Evolutionary conservation across 2,329 filamentous ascomycete species (phyloP).

Genomic region (Colletotrichum sp.): DNA sequence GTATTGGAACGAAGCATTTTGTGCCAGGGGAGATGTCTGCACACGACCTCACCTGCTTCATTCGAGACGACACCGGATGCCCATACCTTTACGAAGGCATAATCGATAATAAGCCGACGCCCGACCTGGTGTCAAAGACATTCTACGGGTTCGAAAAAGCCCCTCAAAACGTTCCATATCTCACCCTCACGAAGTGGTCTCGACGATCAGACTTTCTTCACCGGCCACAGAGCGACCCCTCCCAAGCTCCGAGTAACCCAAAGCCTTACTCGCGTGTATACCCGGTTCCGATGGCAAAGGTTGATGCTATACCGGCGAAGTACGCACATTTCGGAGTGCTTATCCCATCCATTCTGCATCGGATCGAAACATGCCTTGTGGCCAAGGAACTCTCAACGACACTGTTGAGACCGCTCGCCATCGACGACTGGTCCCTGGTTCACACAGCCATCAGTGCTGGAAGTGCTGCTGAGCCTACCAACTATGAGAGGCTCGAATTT

Average conservation of each 20-base stretch:
- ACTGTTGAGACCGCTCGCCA: slow-evolving; percentile 53
- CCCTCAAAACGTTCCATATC: slow-evolving; percentile 51
- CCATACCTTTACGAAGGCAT: slow-evolving; percentile 48
- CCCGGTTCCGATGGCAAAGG: slow-evolving; percentile 49
- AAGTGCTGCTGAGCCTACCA: slow-evolving; percentile 58
- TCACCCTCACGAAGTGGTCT: slow-evolving; percentile 55
- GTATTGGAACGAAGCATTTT: slow-evolving; percentile 35
- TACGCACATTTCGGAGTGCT: slow-evolving; percentile 62
- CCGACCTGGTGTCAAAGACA: slow-evolving; percentile 40
- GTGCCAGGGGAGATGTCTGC: slow-evolving; percentile 25
- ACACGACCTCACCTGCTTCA: slow-evolving; percentile 32
- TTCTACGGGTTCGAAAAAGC: slow-evolving; percentile 37
- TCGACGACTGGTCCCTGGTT: slow-evolving; percentile 57
- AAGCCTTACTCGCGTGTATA: slow-evolving; percentile 52
- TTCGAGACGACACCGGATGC: slow-evolving; percentile 39
- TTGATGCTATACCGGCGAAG: slow-evolving; percentile 51
- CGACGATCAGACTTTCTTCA: slow-evolving; percentile 67
- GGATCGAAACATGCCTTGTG: slow-evolving; percentile 69
- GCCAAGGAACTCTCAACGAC: slow-evolving; percentile 64
- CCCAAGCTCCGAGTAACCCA: slow-evolving; percentile 29
- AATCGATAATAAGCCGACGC: slow-evolving; percentile 48
- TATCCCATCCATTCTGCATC: slow-evolving; percentile 75
- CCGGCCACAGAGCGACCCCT: slow-evolving; percentile 18
- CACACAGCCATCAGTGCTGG: slow-evolving; percentile 74
- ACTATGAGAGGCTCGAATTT: slow-evolving; percentile 89